These are phyloP conservation scores for Rhodosporidiobolus sp. DNA, from an alignment of 768 basidiomycete genomes.

Conservation along the genomic window DNA sequence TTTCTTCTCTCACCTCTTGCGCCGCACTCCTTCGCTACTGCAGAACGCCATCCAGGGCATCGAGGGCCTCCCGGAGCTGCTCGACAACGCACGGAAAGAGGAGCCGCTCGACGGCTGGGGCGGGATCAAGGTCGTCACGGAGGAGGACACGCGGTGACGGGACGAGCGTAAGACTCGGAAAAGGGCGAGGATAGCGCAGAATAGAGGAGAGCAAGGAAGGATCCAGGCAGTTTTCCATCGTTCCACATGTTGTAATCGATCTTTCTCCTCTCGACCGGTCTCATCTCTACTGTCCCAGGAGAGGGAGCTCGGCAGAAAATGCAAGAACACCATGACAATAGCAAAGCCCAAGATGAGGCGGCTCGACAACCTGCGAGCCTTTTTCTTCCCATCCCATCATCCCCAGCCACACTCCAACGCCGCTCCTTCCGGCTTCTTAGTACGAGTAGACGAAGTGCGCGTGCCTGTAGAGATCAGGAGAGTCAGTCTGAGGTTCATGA, in stretches of 20 bases:
- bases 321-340: no score
- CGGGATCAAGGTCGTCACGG: conserved; percentile 36
- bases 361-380: not conserved
- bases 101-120: conserved; percentile 61
- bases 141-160: conserved; percentile 7
- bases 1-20: no score
- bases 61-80: conserved; percentile 70
- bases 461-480: not conserved
- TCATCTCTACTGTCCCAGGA: no score
- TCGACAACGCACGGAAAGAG: conserved; percentile 75
- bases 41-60: conserved; percentile 71
- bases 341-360: not conserved
- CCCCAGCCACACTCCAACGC: not conserved
- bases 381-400: not conserved
- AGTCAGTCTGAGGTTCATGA: no score
- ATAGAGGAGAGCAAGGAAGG: no score
- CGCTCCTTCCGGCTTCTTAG: not conserved
- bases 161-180: no score
- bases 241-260: no score
- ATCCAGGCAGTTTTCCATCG: no score
- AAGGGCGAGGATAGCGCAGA: no score
- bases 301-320: no score
- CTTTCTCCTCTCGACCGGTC: no score
- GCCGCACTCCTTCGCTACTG: no score
- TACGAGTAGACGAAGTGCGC: not conserved